phyloP scores from a whole-genome alignment of 2,329 filamentous ascomycete genomes.

The Nemania serpens region DNA sequence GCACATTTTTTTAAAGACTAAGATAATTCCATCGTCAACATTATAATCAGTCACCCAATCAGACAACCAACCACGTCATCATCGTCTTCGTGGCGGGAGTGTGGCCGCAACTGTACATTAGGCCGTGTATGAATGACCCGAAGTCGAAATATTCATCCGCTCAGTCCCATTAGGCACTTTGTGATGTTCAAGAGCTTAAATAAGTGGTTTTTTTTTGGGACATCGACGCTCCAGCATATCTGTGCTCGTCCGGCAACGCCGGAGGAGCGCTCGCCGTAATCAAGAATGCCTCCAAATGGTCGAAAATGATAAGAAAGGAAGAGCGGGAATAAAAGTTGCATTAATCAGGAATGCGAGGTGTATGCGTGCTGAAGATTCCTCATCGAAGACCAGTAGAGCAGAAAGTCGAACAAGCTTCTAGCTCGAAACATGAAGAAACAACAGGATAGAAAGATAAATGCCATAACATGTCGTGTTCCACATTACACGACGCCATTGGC shows the following conservation, averaged over 20 bases:
- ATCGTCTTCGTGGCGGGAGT: conserved; percentile 15
- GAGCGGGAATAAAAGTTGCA: conserved; percentile 9
- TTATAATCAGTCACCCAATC: conserved; percentile 7
- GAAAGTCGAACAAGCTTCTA: conserved; percentile 2
- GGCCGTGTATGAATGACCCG: not conserved
- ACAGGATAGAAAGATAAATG: conserved; percentile 26
- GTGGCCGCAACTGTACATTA: conserved; percentile 21
- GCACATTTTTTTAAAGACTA: conserved; percentile 9
- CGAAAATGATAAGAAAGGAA: not conserved
- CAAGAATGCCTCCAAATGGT: not conserved
- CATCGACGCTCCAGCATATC: not conserved
- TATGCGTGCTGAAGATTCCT: not conserved
- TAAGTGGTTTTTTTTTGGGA: not conserved
- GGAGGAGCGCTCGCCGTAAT: not conserved
- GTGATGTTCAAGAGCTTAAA: not conserved
- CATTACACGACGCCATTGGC: conserved; percentile 28
- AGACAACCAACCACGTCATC: conserved; percentile 11
- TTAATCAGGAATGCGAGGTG: conserved; percentile 20
- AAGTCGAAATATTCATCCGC: conserved; percentile 4
- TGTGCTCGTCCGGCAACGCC: conserved; percentile 12
- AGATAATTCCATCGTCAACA: conserved; percentile 5
- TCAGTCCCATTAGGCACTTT: not conserved
- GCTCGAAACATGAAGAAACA: conserved; percentile 16
- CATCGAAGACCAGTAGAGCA: conserved; percentile 3
- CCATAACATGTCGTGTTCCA: conserved; percentile 33